Evolutionary conservation across 495 filamentous ascomycete genomes (phyloP).

Genomic region (Podospora tetraspora): DNA sequence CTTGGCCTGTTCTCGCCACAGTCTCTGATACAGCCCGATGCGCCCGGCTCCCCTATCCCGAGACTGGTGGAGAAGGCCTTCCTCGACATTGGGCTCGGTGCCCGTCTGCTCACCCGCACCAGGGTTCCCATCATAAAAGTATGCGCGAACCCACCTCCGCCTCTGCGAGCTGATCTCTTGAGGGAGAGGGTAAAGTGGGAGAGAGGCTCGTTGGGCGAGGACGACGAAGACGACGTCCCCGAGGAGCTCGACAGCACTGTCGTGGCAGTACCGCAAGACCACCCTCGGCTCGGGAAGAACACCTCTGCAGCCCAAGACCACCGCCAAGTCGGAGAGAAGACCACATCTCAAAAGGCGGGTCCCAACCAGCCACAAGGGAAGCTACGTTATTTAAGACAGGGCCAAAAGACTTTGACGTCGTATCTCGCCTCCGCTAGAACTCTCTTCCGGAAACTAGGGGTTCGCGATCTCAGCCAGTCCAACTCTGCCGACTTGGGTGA

Average conservation of each 20-base stretch:
- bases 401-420: constrained; percentile 28
- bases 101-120: constrained; percentile 63
- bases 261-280: constrained; percentile 11
- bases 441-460: constrained; percentile 41
- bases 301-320: neutral
- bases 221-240: constrained; percentile 40
- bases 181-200: constrained; percentile 60
- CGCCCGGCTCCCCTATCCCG: constrained; percentile 51
- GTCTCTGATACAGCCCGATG: constrained; percentile 45
- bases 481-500: constrained; percentile 31
- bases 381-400: constrained; percentile 34
- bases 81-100: constrained; percentile 63
- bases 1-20: constrained; percentile 58
- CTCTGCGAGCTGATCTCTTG: constrained; percentile 47
- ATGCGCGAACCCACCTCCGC: constrained; percentile 57
- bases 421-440: constrained; percentile 44
- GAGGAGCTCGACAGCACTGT: constrained; percentile 26
- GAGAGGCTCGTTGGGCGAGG: constrained; percentile 33
- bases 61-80: constrained; percentile 62
- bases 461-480: constrained; percentile 41
- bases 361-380: constrained; percentile 19
- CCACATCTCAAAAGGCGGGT: neutral
- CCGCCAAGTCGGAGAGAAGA: constrained; percentile 1
- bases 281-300: neutral
- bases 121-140: constrained; percentile 79